A percentile compares a stretch with the other conserved stretches of the same genome.
Evolutionary conservation across 75 land plant genomes (phyloP).

Genomic region (Cryptomeria japonica): DNA sequence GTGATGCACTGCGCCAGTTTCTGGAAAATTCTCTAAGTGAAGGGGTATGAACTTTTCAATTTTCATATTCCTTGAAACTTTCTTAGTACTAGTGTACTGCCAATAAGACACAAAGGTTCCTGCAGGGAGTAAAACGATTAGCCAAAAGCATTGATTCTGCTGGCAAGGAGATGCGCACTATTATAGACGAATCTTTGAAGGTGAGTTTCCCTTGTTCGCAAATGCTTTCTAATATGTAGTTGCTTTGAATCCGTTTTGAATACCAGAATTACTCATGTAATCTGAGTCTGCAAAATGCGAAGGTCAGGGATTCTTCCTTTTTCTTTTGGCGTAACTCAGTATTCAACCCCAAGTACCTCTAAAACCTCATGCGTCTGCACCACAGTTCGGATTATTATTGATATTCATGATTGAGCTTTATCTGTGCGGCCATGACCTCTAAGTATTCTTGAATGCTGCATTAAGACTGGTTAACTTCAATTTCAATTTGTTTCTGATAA

Average conservation of each 20-base stretch:
- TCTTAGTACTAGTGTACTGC: neutral
- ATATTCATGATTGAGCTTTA: too few species aligned
- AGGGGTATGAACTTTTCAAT: conserved; percentile 51
- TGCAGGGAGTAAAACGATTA: conserved; percentile 85
- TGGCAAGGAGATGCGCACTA: conserved; percentile 76
- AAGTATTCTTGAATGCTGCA: too few species aligned
- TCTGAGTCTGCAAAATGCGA: too few species aligned
- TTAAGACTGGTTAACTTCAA: too few species aligned
- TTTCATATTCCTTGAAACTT: neutral
- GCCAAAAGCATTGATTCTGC: conserved; percentile 71
- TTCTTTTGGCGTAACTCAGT: too few species aligned
- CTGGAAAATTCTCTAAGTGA: conserved; percentile 90
- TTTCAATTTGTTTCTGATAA: neutral
- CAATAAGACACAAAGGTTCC: neutral
- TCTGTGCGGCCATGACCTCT: too few species aligned
- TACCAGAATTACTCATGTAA: neutral
- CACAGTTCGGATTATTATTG: too few species aligned
- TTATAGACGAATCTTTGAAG: conserved; percentile 85
- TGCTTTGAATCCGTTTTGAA: neutral
- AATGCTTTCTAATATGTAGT: neutral
- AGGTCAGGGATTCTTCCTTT: too few species aligned
- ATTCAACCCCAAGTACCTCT: too few species aligned
- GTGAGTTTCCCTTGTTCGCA: conserved; percentile 29
- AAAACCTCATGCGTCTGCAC: too few species aligned
- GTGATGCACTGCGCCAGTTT: conserved; percentile 90